These are phyloP conservation scores for Plantago ovata DNA, from an alignment of 257 asterid species.

Conservation along the genomic window DNA sequence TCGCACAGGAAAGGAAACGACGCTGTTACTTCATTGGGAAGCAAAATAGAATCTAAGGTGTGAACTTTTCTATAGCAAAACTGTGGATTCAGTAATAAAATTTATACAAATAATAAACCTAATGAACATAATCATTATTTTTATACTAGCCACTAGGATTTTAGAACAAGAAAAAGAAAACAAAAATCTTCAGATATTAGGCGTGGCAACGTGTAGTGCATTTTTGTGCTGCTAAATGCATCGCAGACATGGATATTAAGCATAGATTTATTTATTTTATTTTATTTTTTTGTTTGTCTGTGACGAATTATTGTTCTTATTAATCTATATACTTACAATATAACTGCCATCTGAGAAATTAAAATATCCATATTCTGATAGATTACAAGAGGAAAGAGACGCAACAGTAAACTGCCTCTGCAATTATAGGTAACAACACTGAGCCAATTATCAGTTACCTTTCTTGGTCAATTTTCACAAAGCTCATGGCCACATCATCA, in stretches of 20 bases:
- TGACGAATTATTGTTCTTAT: conserved; percentile 10
- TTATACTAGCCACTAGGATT: too few species aligned
- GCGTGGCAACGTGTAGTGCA: neutral
- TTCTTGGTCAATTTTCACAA: conserved; percentile 67
- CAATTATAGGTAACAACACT: conserved; percentile 12
- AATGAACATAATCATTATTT: too few species aligned
- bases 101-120: too few species aligned
- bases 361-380: conserved; percentile 13
- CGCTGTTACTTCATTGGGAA: too few species aligned
- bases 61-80: too few species aligned
- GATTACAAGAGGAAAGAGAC: neutral
- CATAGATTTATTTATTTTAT: too few species aligned
- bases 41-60: too few species aligned
- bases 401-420: conserved; percentile 1
- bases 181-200: neutral
- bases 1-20: too few species aligned
- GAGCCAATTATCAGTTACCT: conserved; percentile 43
- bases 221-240: conserved; percentile 1
- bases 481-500: conserved; percentile 86
- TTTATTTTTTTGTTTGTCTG: neutral
- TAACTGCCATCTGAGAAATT: conserved; percentile 11
- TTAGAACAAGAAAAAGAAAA: too few species aligned
- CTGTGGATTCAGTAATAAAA: too few species aligned
- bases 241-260: conserved; percentile 22
- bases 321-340: neutral